Base-by-base conservation (phyloP, 139 green algal species). In the Pleodorina starrii region DNA sequence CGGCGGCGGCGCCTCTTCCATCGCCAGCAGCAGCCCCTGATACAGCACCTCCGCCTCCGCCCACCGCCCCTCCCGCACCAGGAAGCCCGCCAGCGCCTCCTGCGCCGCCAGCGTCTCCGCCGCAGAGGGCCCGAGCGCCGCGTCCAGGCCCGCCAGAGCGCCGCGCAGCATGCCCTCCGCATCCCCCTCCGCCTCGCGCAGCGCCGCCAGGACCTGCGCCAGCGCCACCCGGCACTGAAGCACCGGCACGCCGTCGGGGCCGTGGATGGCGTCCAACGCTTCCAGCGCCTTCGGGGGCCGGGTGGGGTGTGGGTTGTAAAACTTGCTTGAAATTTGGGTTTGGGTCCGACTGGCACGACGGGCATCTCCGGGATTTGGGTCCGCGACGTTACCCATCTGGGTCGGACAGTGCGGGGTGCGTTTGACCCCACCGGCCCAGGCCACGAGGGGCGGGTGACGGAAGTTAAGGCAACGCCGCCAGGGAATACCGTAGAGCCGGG, bases 11-110 rank as follows among this genome's bases (percentile, higher is more conserved):
- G 59, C 81, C 42, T 48, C 19, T 43, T 87, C 81, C 81, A 48
- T 17, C 6, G 60, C 60, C 81, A 36, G 12, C 29, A 87, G 81
- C 81, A 87, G 60, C 29, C 7, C 50, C 68, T 89, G 83, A 42
- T 81, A 77, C 48, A 32, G 3, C 83, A 89, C 83, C 68, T 89
- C 83, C 48, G 83, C 83, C 36, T 89, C 83, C 21, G 5, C 35
- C 68, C 68, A 89, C 6, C 83, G 68, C 11, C 83, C 10, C 2
- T 0, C 21, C 40, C 27, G 14, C 35, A 19, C 46, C 68, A 89
- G 68, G 11, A 42, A 27, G 1, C 1, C 35, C 68, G 46, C 83
- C 46, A 89, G 68, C 35, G 83, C 83, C 29, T 51, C 60, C 68
- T 48, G 35, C 35, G 46, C 68, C 35, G 35, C 48, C 48, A 82